phyloP scores from a whole-genome alignment of 2,329 filamentous ascomycete species.

The Fusarium buharicum region DNA sequence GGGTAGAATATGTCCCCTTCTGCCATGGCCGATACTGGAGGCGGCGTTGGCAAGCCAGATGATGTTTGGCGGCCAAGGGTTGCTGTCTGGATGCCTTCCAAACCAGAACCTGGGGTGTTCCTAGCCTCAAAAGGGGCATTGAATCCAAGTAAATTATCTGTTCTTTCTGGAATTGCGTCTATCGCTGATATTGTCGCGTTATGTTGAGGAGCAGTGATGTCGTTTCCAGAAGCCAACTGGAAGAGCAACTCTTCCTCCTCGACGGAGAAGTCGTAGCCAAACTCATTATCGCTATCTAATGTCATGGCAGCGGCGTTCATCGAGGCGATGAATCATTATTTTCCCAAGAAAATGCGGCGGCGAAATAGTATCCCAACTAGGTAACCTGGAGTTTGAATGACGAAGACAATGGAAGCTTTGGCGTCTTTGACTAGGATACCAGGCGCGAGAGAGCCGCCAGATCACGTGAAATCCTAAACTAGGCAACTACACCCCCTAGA shows the following conservation, averaged over 20 bases:
- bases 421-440: slow-evolving; percentile 2
- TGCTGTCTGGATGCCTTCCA: slow-evolving; percentile 10
- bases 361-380: slow-evolving; percentile 13
- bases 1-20: slow-evolving; percentile 57
- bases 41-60: slow-evolving; percentile 18
- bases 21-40: slow-evolving; percentile 23
- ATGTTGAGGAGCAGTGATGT: slow-evolving; percentile 8
- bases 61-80: neutral
- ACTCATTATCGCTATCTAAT: slow-evolving; percentile 55
- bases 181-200: slow-evolving; percentile 29
- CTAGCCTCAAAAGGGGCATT: slow-evolving; percentile 20
- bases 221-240: slow-evolving; percentile 46
- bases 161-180: slow-evolving; percentile 41
- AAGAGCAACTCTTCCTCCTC: slow-evolving; percentile 59
- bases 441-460: slow-evolving; percentile 38
- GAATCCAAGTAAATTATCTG: slow-evolving; percentile 13
- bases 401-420: slow-evolving; percentile 10
- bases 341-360: slow-evolving; percentile 9
- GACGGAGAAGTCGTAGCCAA: slow-evolving; percentile 58
- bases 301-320: slow-evolving; percentile 27
- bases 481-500: no score
- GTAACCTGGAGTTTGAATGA: slow-evolving; percentile 14
- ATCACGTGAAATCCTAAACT: slow-evolving; percentile 38
- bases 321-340: slow-evolving; percentile 40
- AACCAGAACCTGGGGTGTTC: neutral